A percentile compares a stretch with the other conserved stretches of the same genome.
These are phyloP conservation scores for Emericellopsis terricola DNA, from an alignment of 495 filamentous ascomycete genomes.

Conservation along the genomic window DNA sequence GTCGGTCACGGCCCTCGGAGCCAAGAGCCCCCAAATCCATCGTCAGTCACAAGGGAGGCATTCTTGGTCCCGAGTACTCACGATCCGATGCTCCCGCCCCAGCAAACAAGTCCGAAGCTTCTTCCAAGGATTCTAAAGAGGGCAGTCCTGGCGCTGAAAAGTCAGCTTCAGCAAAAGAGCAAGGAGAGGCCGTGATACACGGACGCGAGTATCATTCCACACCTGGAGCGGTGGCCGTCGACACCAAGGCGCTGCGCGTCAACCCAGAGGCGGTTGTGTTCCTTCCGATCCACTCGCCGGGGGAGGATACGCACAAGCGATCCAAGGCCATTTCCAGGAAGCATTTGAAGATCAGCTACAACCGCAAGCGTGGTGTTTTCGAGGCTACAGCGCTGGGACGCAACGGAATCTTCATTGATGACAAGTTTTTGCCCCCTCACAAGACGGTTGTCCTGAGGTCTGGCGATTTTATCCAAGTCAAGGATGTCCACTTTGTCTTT, in stretches of 20 bases:
- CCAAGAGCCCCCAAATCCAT: constrained; percentile 33
- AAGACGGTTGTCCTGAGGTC: constrained; percentile 48
- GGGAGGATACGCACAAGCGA: constrained; percentile 34
- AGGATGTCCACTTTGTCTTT: constrained; percentile 56
- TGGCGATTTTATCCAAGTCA: constrained; percentile 61
- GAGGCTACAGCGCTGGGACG: constrained; percentile 66
- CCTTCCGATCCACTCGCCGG: constrained; percentile 64
- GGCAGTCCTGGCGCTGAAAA: constrained; percentile 6
- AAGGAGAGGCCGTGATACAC: constrained; percentile 5
- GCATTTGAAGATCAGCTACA: constrained; percentile 73
- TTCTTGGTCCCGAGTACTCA: constrained; percentile 32
- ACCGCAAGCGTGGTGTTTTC: constrained; percentile 53
- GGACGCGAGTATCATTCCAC: constrained; percentile 31
- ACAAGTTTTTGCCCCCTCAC: constrained; percentile 40
- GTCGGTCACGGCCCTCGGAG: constrained; percentile 20
- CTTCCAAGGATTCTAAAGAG: constrained; percentile 22
- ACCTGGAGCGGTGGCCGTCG: constrained; percentile 28
- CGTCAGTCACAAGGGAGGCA: constrained; percentile 32
- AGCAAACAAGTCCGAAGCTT: too few species aligned
- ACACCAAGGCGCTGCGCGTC: constrained; percentile 31
- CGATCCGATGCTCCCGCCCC: too few species aligned
- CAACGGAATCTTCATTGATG: constrained; percentile 76
- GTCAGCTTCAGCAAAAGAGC: constrained; percentile 9
- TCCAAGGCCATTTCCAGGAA: constrained; percentile 66
- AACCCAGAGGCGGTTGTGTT: constrained; percentile 50